Conservation (phyloP, 345 rosid genomes). For the Passiflora organensis region DNA sequence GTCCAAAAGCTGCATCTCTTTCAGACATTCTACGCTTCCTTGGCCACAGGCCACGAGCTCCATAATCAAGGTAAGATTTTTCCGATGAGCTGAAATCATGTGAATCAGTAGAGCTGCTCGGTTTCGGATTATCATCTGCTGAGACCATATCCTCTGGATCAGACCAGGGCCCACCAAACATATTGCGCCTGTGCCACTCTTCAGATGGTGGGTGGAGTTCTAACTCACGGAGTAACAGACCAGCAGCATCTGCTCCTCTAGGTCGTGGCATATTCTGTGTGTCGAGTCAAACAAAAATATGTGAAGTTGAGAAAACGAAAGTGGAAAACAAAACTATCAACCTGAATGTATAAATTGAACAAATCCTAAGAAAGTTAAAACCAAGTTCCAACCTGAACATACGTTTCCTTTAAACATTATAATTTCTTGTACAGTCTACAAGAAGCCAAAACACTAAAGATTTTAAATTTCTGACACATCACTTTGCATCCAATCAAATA, state of each 20-base stretch:
- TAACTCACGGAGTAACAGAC: constrained; percentile 84
- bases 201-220: constrained; percentile 99
- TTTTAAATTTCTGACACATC: no score
- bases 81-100: constrained; percentile 36
- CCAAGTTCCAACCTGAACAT: no score
- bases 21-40: constrained; percentile 93
- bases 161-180: constrained; percentile 95
- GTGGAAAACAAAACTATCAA: no score
- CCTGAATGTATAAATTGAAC: no score
- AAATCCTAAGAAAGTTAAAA: no score
- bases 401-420: no score
- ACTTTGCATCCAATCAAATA: no score
- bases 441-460: no score
- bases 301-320: background rate
- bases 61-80: constrained; percentile 47
- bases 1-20: constrained; percentile 98
- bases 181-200: constrained; percentile 96
- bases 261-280: constrained; percentile 97
- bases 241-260: constrained; percentile 99
- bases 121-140: constrained; percentile 46
- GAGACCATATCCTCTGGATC: constrained; percentile 62
- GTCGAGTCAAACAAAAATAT: constrained; percentile 8
- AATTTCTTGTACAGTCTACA: no score
- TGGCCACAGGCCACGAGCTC: constrained; percentile 82
- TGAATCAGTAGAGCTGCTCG: constrained; percentile 32